Evolutionary conservation across 352 stramenopile genomes (phyloP).

Genomic region (Nothophytophthora sp.): DNA sequence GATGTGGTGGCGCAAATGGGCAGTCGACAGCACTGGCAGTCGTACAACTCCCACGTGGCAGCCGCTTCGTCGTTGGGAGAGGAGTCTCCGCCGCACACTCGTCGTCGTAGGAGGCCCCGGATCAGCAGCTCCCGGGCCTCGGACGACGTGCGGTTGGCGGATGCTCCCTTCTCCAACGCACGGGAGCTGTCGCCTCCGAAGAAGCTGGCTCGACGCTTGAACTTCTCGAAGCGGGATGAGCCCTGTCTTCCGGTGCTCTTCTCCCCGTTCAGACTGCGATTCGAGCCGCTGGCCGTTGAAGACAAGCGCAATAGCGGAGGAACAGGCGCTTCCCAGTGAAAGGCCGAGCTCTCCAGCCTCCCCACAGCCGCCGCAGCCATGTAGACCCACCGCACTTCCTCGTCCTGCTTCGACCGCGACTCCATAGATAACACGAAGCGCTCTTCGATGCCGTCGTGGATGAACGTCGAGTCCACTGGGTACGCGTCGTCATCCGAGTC

Average conservation of each 20-base stretch:
- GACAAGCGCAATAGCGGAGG: background rate
- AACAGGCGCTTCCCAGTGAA: too few species aligned
- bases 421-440: constrained; percentile 38
- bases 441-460: constrained; percentile 34
- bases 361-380: constrained; percentile 29
- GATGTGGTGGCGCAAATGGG: constrained; percentile 27
- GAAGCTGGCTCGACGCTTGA: constrained; percentile 10
- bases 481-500: constrained; percentile 23
- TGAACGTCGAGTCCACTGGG: constrained; percentile 19
- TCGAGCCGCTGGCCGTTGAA: background rate
- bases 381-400: constrained; percentile 36
- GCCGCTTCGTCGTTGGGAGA: too few species aligned
- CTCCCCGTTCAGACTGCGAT: background rate
- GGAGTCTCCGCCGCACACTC: background rate
- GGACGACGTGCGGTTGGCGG: background rate
- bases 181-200: background rate
- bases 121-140: constrained; percentile 9
- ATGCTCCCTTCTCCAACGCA: background rate
- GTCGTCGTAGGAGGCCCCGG: constrained; percentile 11
- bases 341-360: background rate
- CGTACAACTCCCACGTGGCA: constrained; percentile 32
- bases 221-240: constrained; percentile 10
- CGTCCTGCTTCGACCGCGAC: constrained; percentile 11
- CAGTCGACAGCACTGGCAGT: constrained; percentile 46
- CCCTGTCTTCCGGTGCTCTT: background rate